Percentiles rank a stretch among this genome's conserved stretches.
Evolutionary conservation across 768 basidiomycete genomes (phyloP).

Genomic region (Wakefieldia striispora): DNA sequence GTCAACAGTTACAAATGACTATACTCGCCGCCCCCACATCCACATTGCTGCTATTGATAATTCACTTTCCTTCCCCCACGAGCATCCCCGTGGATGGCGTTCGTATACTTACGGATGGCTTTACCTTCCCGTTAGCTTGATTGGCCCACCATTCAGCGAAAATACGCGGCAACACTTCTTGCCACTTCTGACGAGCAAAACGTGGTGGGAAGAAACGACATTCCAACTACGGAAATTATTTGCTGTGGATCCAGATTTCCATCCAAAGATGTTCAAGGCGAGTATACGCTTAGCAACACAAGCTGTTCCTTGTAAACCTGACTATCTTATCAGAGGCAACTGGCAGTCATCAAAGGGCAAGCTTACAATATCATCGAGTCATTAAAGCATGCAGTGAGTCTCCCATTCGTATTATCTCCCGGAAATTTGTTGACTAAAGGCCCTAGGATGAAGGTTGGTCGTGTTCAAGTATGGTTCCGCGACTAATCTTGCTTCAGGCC

Average conservation of each 20-base stretch:
- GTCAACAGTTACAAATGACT: conserved; percentile 36
- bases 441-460: conserved; percentile 69
- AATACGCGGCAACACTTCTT: conserved; percentile 80
- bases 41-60: conserved; percentile 95
- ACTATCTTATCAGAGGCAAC: conserved; percentile 55
- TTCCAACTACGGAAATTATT: conserved; percentile 74
- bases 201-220: conserved; percentile 90
- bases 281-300: conserved; percentile 21
- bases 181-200: conserved; percentile 75
- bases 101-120: conserved; percentile 89
- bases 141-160: conserved; percentile 83
- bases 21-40: conserved; percentile 71
- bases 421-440: conserved; percentile 1
- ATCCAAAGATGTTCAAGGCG: conserved; percentile 86
- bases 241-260: conserved; percentile 80
- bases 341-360: conserved; percentile 93
- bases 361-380: conserved; percentile 90
- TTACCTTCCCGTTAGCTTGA: conserved; percentile 80
- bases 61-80: conserved; percentile 87
- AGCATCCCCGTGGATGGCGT: conserved; percentile 79
- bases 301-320: conserved; percentile 1
- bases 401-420: neutral
- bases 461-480: neutral
- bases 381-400: conserved; percentile 66
- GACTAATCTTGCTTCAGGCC: conserved; percentile 49